Conservation (phyloP, 1,284 basidiomycete species). For the Hemileia vastatrix region DNA sequence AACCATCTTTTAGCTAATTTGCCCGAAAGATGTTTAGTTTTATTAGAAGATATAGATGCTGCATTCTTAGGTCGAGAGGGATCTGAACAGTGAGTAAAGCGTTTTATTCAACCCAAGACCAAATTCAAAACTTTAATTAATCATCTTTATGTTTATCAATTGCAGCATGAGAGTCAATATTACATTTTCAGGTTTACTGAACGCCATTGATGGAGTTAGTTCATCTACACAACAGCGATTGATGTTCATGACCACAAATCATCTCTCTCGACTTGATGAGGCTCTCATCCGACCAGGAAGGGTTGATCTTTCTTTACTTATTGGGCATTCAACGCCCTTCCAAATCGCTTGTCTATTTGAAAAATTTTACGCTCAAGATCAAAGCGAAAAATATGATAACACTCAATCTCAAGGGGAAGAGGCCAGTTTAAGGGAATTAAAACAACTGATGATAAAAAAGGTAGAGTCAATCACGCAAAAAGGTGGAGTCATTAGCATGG, state of each 20-base stretch:
- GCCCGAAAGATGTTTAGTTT: slow-evolving; percentile 80
- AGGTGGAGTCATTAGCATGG: slow-evolving; percentile 73
- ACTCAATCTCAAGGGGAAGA: no score
- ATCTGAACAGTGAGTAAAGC: slow-evolving; percentile 69
- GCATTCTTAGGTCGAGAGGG: slow-evolving; percentile 79
- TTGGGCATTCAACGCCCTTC: slow-evolving; percentile 74
- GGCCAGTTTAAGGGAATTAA: no score
- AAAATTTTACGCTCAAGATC: slow-evolving; percentile 64
- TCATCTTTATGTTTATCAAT: slow-evolving; percentile 55
- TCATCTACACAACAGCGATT: slow-evolving; percentile 87
- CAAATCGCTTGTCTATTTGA: slow-evolving; percentile 73
- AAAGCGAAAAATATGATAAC: no score
- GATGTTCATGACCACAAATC: slow-evolving; percentile 99
- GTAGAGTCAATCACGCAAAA: slow-evolving; percentile 50
- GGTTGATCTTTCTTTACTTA: slow-evolving; percentile 72
- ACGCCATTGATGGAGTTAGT: slow-evolving; percentile 94
- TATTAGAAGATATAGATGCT: slow-evolving; percentile 97
- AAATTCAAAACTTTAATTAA: neutral
- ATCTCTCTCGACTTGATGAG: slow-evolving; percentile 68
- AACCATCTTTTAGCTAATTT: slow-evolving; percentile 86
- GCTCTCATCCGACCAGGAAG: slow-evolving; percentile 90
- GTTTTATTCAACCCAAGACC: slow-evolving; percentile 22
- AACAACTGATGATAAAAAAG: slow-evolving; percentile 51
- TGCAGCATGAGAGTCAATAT: slow-evolving; percentile 54
- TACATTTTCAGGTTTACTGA: slow-evolving; percentile 94